These are phyloP conservation scores for Apiotrichum veenhuisii DNA, from an alignment of 1,284 basidiomycete species.

Conservation along the genomic window DNA sequence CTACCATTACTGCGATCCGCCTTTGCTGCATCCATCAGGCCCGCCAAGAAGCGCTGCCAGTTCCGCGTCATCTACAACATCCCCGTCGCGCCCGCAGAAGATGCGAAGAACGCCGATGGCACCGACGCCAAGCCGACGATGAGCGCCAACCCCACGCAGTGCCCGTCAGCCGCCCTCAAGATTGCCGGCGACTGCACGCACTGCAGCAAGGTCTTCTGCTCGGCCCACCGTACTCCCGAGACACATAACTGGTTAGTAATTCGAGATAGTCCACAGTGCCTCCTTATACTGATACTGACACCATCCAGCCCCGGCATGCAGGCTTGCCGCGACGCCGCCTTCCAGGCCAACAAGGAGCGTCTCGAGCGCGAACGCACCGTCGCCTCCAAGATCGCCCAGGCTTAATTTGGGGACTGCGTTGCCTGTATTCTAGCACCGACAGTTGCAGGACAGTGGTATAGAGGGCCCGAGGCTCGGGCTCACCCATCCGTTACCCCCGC, in stretches of 20 bases:
- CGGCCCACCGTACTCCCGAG: constrained; percentile 49
- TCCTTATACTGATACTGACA: constrained; percentile 15
- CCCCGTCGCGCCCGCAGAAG: constrained; percentile 28
- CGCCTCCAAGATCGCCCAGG: constrained; percentile 48
- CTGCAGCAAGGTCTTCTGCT: constrained; percentile 49
- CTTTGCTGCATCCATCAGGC: constrained; percentile 28
- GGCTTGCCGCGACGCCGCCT: constrained; percentile 50
- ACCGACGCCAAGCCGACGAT: constrained; percentile 26
- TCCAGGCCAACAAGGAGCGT: constrained; percentile 51
- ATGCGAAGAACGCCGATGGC: constrained; percentile 14
- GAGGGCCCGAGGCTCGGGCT: constrained; percentile 10
- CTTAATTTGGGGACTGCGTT: constrained; percentile 26
- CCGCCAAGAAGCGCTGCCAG: constrained; percentile 50
- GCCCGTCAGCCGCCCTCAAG: constrained; percentile 46
- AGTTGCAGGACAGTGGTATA: constrained; percentile 14
- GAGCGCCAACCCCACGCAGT: constrained; percentile 46
- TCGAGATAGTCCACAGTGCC: not conserved
- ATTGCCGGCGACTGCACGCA: constrained; percentile 51
- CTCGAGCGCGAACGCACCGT: constrained; percentile 50
- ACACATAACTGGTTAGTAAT: constrained; percentile 50
- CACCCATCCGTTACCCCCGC: not conserved
- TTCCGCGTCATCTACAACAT: constrained; percentile 50
- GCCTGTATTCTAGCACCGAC: not conserved
- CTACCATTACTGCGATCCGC: not conserved
- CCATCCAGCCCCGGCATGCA: constrained; percentile 43